Evolutionary conservation across 805 yeast species (phyloP).

Genomic region (Lachancea kluyveri): DNA sequence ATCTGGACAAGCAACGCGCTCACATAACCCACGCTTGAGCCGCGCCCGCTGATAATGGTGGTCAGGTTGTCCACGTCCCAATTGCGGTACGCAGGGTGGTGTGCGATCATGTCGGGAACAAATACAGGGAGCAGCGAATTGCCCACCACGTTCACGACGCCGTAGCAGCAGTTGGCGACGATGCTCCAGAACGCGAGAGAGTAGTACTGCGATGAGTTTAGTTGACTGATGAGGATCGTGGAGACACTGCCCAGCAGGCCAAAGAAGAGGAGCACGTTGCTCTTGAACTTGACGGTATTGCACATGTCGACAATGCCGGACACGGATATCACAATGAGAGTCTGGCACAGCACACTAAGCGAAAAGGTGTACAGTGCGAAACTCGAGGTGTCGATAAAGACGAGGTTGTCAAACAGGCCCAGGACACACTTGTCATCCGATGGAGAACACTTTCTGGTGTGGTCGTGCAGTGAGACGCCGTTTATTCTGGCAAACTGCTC

Average conservation of each 20-base stretch:
- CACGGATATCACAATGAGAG: constrained; percentile 61
- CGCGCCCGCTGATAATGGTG: constrained; percentile 55
- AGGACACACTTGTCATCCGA: constrained; percentile 39
- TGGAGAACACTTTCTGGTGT: constrained; percentile 44
- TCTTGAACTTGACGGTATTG: constrained; percentile 41
- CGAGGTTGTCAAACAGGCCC: constrained; percentile 35
- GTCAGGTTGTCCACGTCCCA: constrained; percentile 21
- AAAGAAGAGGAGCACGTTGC: constrained; percentile 46
- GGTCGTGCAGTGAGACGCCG: constrained; percentile 60
- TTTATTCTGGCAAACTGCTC: constrained; percentile 69
- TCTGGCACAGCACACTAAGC: constrained; percentile 63
- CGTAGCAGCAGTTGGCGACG: constrained; percentile 62
- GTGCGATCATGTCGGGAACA: constrained; percentile 37
- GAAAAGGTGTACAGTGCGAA: constrained; percentile 72
- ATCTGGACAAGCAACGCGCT: constrained; percentile 66
- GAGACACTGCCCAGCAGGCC: constrained; percentile 54
- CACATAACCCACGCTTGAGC: constrained; percentile 65
- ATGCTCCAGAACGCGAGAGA: constrained; percentile 45
- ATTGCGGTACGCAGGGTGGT: constrained; percentile 13
- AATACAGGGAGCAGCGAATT: constrained; percentile 65
- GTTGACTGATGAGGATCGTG: constrained; percentile 40
- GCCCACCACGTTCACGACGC: constrained; percentile 75
- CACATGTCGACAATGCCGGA: constrained; percentile 67
- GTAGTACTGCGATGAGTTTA: constrained; percentile 26
- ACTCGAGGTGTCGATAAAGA: constrained; percentile 63